A percentile compares a stretch with the other conserved stretches of the same genome.
Evolutionary conservation across 495 filamentous ascomycete species (phyloP).

Genomic region (Cairneyella variabilis): DNA sequence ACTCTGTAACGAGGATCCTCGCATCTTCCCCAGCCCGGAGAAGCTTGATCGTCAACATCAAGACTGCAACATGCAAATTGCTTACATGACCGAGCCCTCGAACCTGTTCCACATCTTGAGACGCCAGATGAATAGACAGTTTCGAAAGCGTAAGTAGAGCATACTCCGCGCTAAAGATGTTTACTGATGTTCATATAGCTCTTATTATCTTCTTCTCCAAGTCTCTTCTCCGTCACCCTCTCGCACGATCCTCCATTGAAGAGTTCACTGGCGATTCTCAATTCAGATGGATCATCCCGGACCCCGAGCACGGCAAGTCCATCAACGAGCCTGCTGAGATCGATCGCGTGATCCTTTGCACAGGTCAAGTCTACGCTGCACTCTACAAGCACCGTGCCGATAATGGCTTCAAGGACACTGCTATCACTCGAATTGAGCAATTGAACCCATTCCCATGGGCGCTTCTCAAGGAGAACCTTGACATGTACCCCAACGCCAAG

Average conservation of each 20-base stretch:
- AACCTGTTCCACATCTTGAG: constrained; percentile 96
- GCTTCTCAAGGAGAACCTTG: constrained; percentile 90
- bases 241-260: constrained; percentile 83
- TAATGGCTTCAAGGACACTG: constrained; percentile 79
- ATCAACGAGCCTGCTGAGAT: constrained; percentile 83
- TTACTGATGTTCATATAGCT: constrained; percentile 43
- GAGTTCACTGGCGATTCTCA: constrained; percentile 87
- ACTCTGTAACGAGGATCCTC: constrained; percentile 95
- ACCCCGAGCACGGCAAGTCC: constrained; percentile 70
- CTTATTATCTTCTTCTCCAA: constrained; percentile 98
- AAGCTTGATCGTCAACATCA: constrained; percentile 97
- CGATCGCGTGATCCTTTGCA: constrained; percentile 89
- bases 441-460: constrained; percentile 98
- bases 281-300: constrained; percentile 94
- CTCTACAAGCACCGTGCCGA: constrained; percentile 86
- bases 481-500: constrained; percentile 93
- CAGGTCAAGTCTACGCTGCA: constrained; percentile 89
- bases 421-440: constrained; percentile 94
- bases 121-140: constrained; percentile 97
- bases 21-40: constrained; percentile 78
- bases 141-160: constrained; percentile 84
- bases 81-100: constrained; percentile 85
- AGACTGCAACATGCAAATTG: constrained; percentile 99
- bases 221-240: constrained; percentile 83
- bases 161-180: not conserved